Evolutionary conservation across 2,329 filamentous ascomycete genomes (phyloP), one percentile per base, ranked within the genome.

Genomic region (Magnaporthiopsis poae): DNA sequence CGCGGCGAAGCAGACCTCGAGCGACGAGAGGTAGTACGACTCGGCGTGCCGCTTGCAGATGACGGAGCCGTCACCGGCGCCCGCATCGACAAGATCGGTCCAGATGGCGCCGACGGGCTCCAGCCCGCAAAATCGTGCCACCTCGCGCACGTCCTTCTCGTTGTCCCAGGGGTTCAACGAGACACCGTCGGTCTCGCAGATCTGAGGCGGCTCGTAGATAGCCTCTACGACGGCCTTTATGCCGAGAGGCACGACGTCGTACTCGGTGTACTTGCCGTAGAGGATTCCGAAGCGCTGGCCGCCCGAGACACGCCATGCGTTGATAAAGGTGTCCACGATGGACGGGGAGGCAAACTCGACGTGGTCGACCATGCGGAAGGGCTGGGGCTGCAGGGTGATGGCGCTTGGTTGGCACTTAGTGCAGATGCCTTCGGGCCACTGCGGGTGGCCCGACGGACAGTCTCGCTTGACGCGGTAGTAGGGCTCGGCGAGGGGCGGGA

Each of bases 331-430:
- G 75, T 99, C 91, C 72, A 98, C 91, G 46, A 98, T 86, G 66
- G 87, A 84, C 3, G 92, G 88, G 0, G 90, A 89, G 1, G 94
- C 88, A 75, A 99, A 98, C 77, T 99, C 96, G 69, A 99, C 95
- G 76, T 99, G 95, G 73, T 99, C 95, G 3, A 99, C 93, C 91
- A 95, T 97, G 65, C 95, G 91, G 76, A 94, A 99, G 27, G 89
- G 84, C 77, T 99, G 95, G 5, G 92, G 92, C 74, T 98, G 93
- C 65, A 99, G 80, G 13, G 92, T 96, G 74, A 99, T 99, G 66
- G 95, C 94, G 70, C 94, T 96, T 9, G 95, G 95, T 75, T 99
- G 96, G 73, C 95, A 99, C 76, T 98, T 99, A 67, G 91, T 96
- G 80, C 95, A 99, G 70, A 99, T 98, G 21, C 95, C 95, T 72